Evolutionary conservation across 1,139 yeast species (phyloP), one percentile per base, ranked within the genome.

Genomic region (Arxiozyma slooffiae): DNA sequence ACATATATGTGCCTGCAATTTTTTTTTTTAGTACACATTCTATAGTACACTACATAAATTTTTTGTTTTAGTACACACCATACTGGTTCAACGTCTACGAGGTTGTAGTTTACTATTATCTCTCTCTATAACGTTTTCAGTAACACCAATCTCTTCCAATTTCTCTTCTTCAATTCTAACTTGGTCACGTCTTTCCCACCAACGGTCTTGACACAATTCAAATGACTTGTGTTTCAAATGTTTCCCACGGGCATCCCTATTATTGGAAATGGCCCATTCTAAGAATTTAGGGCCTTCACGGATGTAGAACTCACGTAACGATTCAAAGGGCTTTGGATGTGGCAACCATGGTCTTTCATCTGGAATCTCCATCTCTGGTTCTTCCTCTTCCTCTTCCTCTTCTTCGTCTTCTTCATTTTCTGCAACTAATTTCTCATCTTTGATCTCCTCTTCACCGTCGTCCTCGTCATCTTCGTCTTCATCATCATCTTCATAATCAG

Each of bases 171-270:
- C 86, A 41, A 81, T 76, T 63, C 95, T 82, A 23, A 90, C 82
- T 60, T 84, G 94, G 63, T 92, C 97, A 71, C 97, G 82, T 72
- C 97, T 84, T 66, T 92, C 97, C 97, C 97, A 92, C 94, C 96
- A 92, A 71, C 97, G 79, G 57, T 84, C 94, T 69, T 90, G 96
- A 67, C 95, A 85, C 54, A 90, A 70, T 58, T 89, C 97, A 66
- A 92, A 92, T 0, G 97, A 85, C 41, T 86, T 85, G 53, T 85
- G 83, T 71, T 90, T 89, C 67, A 92, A 77, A 61, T 87, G 84
- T 67, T 92, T 92, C 50, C 96, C 97, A 60, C 95, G 79, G n/a
- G 88, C 82, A 52, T 86, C 92, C 59, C 86, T 77, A 58, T 86
- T 82, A 60, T 85, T 83, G 2, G 94, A 82, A 57, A 85, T 85